Conservation (phyloP, 495 filamentous ascomycete species). For the Cladorrhinum samala region DNA sequence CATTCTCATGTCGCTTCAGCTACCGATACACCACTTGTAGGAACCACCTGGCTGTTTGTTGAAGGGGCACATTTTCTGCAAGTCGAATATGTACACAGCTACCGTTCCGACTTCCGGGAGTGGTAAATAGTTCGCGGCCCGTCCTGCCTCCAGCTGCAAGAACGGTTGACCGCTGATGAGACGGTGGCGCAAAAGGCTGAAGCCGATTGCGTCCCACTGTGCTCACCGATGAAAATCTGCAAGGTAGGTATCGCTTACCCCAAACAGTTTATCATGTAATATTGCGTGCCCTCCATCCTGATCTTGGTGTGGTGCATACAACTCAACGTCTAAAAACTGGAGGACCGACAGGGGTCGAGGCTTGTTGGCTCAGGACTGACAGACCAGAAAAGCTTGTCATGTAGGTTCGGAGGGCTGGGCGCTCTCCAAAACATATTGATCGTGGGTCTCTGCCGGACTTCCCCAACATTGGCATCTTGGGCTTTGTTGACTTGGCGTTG, state of each 20-base stretch:
- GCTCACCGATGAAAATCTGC: not conserved
- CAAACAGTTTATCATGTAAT: not conserved
- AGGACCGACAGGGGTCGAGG: not conserved
- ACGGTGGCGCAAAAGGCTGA: too few species aligned
- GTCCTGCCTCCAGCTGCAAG: too few species aligned
- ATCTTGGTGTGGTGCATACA: not conserved
- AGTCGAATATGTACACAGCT: not conserved
- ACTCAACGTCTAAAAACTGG: too few species aligned
- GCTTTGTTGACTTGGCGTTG: not conserved
- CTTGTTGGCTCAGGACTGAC: not conserved
- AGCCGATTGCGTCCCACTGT: not conserved
- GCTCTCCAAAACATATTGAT: conserved; percentile 1
- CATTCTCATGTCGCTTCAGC: too few species aligned
- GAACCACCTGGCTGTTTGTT: too few species aligned
- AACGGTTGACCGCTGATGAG: too few species aligned
- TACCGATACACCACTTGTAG: too few species aligned
- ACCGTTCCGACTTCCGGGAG: conserved; percentile 4
- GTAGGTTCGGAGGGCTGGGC: not conserved
- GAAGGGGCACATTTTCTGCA: too few species aligned
- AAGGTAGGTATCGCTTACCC: not conserved
- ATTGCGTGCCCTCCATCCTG: not conserved
- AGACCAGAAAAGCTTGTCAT: not conserved
- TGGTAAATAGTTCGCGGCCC: not conserved
- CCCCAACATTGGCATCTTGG: conserved; percentile 5
- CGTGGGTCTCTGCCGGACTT: conserved; percentile 4